A percentile compares a stretch with the other conserved stretches of the same genome.
These are phyloP conservation scores for Aspergillus caelatus DNA, from an alignment of 2,329 filamentous ascomycete species.

Conservation along the genomic window DNA sequence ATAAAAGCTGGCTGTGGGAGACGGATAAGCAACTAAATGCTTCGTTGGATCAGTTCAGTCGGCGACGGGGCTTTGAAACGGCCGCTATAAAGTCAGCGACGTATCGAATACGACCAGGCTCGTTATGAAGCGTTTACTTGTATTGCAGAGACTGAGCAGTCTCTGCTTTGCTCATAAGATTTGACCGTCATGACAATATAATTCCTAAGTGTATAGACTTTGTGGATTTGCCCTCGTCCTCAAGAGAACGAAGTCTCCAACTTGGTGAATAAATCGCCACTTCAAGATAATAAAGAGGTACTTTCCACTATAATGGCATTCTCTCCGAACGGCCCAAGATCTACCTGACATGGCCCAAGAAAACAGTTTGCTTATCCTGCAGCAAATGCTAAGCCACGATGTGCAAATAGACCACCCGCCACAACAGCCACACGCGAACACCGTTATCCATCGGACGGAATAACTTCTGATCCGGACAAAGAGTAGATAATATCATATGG, in stretches of 20 bases:
- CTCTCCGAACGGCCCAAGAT: neutral
- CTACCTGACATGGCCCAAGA: neutral
- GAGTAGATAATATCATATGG: conserved; percentile 8
- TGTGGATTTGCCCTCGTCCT: neutral
- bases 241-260: neutral
- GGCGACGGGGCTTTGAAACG: neutral
- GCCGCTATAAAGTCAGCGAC: neutral
- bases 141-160: neutral
- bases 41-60: neutral
- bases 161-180: neutral
- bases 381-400: neutral
- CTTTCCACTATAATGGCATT: neutral
- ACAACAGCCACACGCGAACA: no score
- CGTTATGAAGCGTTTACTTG: neutral
- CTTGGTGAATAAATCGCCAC: neutral
- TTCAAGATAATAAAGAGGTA: neutral
- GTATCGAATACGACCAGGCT: neutral
- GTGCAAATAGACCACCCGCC: neutral
- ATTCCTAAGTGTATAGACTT: neutral
- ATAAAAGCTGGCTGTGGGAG: neutral
- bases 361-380: neutral
- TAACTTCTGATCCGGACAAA: conserved; percentile 5
- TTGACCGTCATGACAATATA: neutral
- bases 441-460: conserved; percentile 7
- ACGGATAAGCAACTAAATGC: neutral